Evolutionary conservation across 331 rosid species (phyloP), one percentile per base, ranked within the genome.

Genomic region (Quercus phellos): DNA sequence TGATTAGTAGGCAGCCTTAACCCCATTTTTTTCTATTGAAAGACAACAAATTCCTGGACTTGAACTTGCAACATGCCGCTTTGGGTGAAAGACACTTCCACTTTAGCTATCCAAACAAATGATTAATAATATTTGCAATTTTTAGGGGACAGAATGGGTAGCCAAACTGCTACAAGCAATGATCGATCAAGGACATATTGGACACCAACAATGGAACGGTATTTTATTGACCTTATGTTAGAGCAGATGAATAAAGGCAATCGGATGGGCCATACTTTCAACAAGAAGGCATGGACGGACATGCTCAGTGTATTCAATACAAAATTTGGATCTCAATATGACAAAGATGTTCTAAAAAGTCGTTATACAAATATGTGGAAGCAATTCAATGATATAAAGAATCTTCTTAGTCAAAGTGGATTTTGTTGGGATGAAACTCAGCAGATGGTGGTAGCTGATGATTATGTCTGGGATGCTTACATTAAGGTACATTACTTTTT

Each of bases 311-410:
- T 81, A 90, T 90, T 92, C 75, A 92, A 92, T 76, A 79, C 85
- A 22, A 85, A 90, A 60, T 92, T 92, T 79, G 91, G 84, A 18
- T 88, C 85, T 55, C 97, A 87, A 22, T 92, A 78, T 56, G 94
- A 92, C 78, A 90, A 90, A 77, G 97, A 92, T 78, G 91, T 88
- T 46, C 69, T 92, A 74, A 92, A 90, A 84, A 68, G 87, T 61
- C 97, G 93, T 5, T 92, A 92, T 74, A 78, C 94, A 56, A 88
- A 78, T 81, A 81, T 90, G 85, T 92, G 93, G 94, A 92, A 88
- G 85, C 97, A 87, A 74, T 92, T 92, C 87, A 88, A 88, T 78
- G 94, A 92, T 78, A 93, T 92, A 66, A 87, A 79, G 83, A 85
- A 38, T 64, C 79, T 90, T 76, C 91, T 92, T 34, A 79, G 85